phyloP scores from a whole-genome alignment of 805 yeast genomes.

The Kluyveromyces lactis region DNA sequence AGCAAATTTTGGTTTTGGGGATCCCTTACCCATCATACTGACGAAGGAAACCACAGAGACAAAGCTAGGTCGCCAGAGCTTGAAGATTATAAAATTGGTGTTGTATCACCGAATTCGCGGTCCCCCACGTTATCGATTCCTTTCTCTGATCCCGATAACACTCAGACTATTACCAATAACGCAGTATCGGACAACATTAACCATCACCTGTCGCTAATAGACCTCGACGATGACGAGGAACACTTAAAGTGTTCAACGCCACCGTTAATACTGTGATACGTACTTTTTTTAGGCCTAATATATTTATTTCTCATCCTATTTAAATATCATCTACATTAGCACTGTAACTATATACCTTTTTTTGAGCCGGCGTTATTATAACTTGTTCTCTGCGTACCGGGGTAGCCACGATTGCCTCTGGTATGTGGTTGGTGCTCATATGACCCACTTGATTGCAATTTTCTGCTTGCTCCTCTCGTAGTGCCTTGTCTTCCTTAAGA shows the following conservation, averaged over 20 bases:
- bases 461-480: not conserved
- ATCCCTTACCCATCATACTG: not conserved
- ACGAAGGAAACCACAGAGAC: not conserved
- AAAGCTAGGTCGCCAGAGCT: not conserved
- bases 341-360: not conserved
- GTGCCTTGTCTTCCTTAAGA: constrained; percentile 8
- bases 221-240: too few species aligned
- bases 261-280: too few species aligned
- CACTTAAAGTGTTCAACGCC: too few species aligned
- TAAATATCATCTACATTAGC: too few species aligned
- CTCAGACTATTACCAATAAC: too few species aligned
- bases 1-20: constrained; percentile 24
- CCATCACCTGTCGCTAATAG: too few species aligned
- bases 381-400: not conserved
- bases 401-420: constrained; percentile 6
- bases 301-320: too few species aligned
- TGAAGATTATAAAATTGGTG: not conserved
- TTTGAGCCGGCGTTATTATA: not conserved
- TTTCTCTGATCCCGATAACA: not conserved
- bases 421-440: constrained; percentile 8
- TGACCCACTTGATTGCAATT: constrained; percentile 1
- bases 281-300: too few species aligned
- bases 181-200: too few species aligned
- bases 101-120: not conserved
- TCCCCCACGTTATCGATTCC: not conserved